These are phyloP conservation scores for Endogone sp. DNA, from an alignment of 192 early-diverging fungal species.

Conservation along the genomic window DNA sequence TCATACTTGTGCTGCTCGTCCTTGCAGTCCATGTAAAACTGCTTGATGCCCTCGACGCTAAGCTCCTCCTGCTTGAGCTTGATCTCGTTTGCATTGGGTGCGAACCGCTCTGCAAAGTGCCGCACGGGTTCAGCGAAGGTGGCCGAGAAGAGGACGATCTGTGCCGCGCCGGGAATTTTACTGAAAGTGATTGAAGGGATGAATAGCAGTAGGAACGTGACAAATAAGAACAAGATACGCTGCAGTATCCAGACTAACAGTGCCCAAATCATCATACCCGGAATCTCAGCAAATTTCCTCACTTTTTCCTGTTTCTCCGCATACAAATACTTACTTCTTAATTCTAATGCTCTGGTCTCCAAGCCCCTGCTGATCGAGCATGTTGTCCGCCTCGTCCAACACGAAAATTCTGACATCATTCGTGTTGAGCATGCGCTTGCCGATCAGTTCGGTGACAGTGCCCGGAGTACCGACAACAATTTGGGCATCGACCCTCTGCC, in stretches of 20 bases:
- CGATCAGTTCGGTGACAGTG: slow-evolving; percentile 75
- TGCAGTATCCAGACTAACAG: no score
- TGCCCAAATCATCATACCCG: no score
- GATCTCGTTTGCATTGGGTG: slow-evolving; percentile 84
- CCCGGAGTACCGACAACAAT: slow-evolving; percentile 95
- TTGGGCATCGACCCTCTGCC: slow-evolving; percentile 66
- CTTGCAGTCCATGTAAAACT: slow-evolving; percentile 96
- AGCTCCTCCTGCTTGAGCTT: slow-evolving; percentile 83
- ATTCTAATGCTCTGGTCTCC: slow-evolving; percentile 85
- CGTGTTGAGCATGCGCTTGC: slow-evolving; percentile 57
- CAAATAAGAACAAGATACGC: no score
- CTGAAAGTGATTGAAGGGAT: slow-evolving; percentile 28
- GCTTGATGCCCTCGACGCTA: slow-evolving; percentile 90
- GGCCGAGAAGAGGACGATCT: slow-evolving; percentile 93
- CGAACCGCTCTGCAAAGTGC: slow-evolving; percentile 74
- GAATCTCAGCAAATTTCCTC: no score
- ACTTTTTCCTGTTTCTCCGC: no score
- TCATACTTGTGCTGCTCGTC: slow-evolving; percentile 76
- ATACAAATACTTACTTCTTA: slow-evolving; percentile 55
- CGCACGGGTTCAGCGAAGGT: slow-evolving; percentile 84
- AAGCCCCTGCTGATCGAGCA: slow-evolving; percentile 83
- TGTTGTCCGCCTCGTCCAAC: slow-evolving; percentile 98
- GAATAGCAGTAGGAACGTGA: no score
- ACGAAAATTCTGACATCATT: slow-evolving; percentile 77
- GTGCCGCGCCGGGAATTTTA: slow-evolving; percentile 64